A percentile compares a stretch with the other conserved stretches of the same genome.
Evolutionary conservation across 2,329 filamentous ascomycete species (phyloP).

Genomic region (Calonectria crousiana): DNA sequence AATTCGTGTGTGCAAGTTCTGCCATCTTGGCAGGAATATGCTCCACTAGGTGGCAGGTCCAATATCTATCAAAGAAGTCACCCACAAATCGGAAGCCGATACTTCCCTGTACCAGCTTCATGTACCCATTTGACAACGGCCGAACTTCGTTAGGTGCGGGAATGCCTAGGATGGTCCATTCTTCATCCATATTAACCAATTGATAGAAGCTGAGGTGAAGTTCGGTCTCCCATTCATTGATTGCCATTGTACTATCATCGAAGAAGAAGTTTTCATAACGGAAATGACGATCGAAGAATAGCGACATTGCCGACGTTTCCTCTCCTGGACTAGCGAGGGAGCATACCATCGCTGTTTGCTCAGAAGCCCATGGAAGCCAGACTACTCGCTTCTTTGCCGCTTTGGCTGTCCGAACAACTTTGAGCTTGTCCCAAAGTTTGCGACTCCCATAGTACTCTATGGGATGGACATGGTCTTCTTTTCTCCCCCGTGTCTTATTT

Average conservation of each 20-base stretch:
- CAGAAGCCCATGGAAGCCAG: neutral
- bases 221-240: neutral
- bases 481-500: neutral
- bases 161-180: neutral
- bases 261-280: neutral
- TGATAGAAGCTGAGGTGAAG: neutral
- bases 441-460: accelerated
- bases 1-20: neutral
- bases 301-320: neutral
- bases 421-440: neutral
- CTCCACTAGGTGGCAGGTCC: neutral
- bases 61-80: neutral
- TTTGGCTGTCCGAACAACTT: neutral
- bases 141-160: neutral
- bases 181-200: neutral
- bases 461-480: neutral
- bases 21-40: neutral
- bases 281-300: neutral
- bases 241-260: neutral
- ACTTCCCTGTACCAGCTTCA: neutral
- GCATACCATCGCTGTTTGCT: neutral
- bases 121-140: neutral
- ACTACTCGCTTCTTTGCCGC: neutral
- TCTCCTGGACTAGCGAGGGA: neutral
- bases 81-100: neutral